phyloP scores from a whole-genome alignment of 129 eudicot genomes.

The Cynara cardunculus region DNA sequence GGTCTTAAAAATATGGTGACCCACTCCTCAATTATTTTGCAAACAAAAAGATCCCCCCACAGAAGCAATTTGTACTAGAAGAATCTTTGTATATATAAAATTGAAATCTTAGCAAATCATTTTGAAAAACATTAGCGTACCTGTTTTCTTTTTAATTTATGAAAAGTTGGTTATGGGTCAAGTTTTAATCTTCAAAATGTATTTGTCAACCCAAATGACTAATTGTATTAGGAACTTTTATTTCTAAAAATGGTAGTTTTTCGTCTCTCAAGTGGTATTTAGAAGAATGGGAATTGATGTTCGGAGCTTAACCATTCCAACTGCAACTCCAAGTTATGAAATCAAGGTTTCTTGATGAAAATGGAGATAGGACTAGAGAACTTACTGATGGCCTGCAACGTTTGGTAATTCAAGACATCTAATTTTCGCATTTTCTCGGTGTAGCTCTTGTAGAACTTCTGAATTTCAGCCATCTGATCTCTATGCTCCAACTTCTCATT shows the following conservation, averaged over 20 bases:
- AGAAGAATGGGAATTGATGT: neutral
- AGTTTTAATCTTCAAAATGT: slow-evolving; percentile 6
- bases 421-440: slow-evolving; percentile 76
- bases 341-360: neutral
- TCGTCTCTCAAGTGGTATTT: neutral
- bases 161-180: neutral
- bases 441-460: slow-evolving; percentile 76
- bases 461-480: slow-evolving; percentile 71
- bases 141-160: neutral
- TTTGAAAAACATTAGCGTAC: neutral
- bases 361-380: slow-evolving; percentile 7
- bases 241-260: neutral
- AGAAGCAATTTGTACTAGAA: slow-evolving; percentile 14
- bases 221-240: neutral
- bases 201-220: slow-evolving; percentile 14
- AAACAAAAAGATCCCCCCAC: slow-evolving; percentile 18
- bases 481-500: slow-evolving; percentile 64
- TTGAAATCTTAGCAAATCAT: slow-evolving; percentile 4
- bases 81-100: neutral
- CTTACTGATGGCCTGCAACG: slow-evolving; percentile 90
- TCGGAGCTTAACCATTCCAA: neutral
- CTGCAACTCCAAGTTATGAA: neutral
- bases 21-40: slow-evolving; percentile 26
- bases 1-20: slow-evolving; percentile 41
- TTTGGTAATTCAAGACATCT: slow-evolving; percentile 88